Evolutionary conservation across 2,329 filamentous ascomycete species (phyloP).

Genomic region (Cercospora berteroae): DNA sequence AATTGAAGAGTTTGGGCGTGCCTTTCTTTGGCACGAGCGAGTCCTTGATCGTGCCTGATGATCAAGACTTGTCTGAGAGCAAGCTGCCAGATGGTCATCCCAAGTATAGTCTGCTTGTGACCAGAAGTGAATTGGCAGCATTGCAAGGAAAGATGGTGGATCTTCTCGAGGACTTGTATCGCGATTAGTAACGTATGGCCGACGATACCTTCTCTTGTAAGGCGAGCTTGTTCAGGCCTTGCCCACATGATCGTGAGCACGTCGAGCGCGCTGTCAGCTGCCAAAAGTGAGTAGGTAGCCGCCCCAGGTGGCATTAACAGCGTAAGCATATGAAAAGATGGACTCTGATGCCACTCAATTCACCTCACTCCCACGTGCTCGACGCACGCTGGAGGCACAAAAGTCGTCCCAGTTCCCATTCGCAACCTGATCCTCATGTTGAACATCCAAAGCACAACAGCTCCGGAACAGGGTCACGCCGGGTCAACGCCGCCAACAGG

Average conservation of each 20-base stretch:
- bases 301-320: background rate
- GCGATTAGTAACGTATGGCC: constrained; percentile 31
- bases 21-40: constrained; percentile 59
- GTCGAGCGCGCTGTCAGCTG: background rate
- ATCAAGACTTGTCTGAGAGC: constrained; percentile 19
- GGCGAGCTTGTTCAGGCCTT: background rate
- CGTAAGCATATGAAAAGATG: background rate
- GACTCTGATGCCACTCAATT: background rate
- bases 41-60: constrained; percentile 43
- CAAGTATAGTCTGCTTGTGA: constrained; percentile 35
- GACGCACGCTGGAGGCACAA: background rate
- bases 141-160: constrained; percentile 40
- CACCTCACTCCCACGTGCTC: background rate
- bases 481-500: background rate
- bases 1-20: constrained; percentile 57
- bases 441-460: background rate
- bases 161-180: constrained; percentile 43
- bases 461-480: background rate
- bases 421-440: background rate
- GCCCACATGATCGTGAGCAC: background rate
- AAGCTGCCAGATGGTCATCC: constrained; percentile 21
- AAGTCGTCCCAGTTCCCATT: background rate
- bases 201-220: background rate
- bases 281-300: background rate
- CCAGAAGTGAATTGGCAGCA: constrained; percentile 33